phyloP scores from a whole-genome alignment of 1,284 basidiomycete genomes.

The Peniophora sp. region DNA sequence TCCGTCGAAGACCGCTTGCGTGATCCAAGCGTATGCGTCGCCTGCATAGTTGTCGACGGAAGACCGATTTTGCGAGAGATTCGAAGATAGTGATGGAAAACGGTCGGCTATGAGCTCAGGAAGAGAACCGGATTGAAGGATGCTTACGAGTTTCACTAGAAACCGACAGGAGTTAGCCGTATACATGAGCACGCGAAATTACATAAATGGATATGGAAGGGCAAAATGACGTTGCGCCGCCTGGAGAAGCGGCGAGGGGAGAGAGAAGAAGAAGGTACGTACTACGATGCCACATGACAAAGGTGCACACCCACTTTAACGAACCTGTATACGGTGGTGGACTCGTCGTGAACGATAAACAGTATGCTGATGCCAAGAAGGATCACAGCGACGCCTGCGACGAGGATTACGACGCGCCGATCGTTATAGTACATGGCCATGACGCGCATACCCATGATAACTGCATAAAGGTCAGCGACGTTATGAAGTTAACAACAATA shows the following conservation, averaged over 20 bases:
- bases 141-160: background rate
- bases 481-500: no score
- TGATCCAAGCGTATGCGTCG: slow-evolving; percentile 22
- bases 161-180: background rate
- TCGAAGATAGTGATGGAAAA: no score
- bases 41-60: slow-evolving; percentile 5
- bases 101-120: no score
- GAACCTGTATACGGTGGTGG: background rate
- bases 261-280: background rate
- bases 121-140: background rate
- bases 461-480: background rate
- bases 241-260: background rate
- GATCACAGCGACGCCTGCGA: background rate
- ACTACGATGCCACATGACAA: no score
- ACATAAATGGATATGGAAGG: background rate
- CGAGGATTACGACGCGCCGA: background rate
- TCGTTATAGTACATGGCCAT: background rate
- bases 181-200: background rate
- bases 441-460: background rate
- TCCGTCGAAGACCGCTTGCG: slow-evolving; percentile 20
- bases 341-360: background rate
- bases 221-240: no score
- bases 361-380: background rate
- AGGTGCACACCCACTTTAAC: background rate
- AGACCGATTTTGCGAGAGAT: no score